Evolutionary conservation across 108 stramenopile genomes (phyloP).

Genomic region (Craspedostauros australis): DNA sequence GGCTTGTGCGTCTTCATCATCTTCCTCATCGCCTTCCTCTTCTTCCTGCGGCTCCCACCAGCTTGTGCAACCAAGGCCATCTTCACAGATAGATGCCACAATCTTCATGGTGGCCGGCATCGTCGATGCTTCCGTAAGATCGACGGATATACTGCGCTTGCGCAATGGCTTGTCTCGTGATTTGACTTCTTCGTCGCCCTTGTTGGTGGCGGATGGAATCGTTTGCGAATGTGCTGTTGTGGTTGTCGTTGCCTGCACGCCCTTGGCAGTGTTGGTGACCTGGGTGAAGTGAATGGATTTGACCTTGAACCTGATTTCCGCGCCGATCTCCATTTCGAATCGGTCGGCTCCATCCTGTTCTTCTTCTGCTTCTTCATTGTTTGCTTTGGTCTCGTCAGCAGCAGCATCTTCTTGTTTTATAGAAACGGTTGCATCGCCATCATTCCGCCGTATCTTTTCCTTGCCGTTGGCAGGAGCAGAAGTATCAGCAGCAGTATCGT

Average conservation of each 20-base stretch:
- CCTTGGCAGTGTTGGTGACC: conserved; percentile 81
- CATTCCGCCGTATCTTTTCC: not conserved
- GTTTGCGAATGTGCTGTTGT: conserved; percentile 36
- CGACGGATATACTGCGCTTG: conserved; percentile 68
- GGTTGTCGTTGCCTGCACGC: conserved; percentile 72
- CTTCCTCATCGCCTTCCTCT: conserved; percentile 52
- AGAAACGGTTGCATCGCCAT: conserved; percentile 12
- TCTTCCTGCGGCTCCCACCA: conserved; percentile 60
- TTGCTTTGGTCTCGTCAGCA: conserved; percentile 7
- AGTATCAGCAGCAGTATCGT: not conserved
- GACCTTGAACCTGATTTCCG: conserved; percentile 83
- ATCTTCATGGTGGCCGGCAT: conserved; percentile 73
- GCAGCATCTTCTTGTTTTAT: conserved; percentile 19
- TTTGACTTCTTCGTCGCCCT: conserved; percentile 3
- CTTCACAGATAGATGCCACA: conserved; percentile 83
- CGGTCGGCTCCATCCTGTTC: conserved; percentile 25
- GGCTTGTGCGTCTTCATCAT: conserved; percentile 18
- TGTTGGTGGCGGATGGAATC: conserved; percentile 3
- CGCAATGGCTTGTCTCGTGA: conserved; percentile 32
- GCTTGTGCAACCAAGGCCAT: conserved; percentile 73
- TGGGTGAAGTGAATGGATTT: conserved; percentile 82
- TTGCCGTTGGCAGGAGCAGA: not conserved
- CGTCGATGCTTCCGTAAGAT: conserved; percentile 46
- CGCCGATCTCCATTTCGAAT: conserved; percentile 79
- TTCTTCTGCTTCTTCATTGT: conserved; percentile 20